Base-by-base conservation (phyloP, 108 stramenopile species). In the Cyclostephanos tholiformis region DNA sequence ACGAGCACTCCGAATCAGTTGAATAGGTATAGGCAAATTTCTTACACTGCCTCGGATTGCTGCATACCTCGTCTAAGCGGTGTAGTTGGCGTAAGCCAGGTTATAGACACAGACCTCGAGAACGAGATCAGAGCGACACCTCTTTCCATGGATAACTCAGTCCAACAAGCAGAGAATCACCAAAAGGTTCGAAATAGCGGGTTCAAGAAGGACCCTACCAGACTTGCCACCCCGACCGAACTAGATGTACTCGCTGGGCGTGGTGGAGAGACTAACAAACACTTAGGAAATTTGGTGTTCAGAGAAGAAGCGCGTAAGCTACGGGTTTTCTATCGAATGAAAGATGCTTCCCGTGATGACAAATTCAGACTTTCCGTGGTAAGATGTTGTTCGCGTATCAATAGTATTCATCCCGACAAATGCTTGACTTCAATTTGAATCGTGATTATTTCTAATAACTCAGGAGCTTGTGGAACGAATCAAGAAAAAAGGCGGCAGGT, bases 201-300 rank as follows among this genome's bases (percentile, higher is more conserved):
- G 17, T 27, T 11, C 7, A 58, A 29, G 57, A 27, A 14, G 29
- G 29, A 58, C 16, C 11, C 30, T 13, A 1, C 41, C 1, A 1
- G 12, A n/a, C n/a, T 58, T 25, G 17, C 11, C 17, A 27, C 29
- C 22, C 61, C 61, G 6, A 43, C 39, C 0, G 38, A 67, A 61
- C 44, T n/a, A 2, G 89, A 89, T 69, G 85, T 90, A 13, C 71
- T 90, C 2, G 82, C 81, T 75, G 89, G 89, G 41, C 66, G 89
- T 32, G 89, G 89, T 19, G 87, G 89, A 4, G 49, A 74, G 39
- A 79, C 84, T 1, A 87, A 87, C 70, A 51, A 64, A 19, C 89
- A 90, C 67, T 50, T 67, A 14, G 89, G 89, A 44, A 90, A 90
- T 66, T 61, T 72, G 23, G 77, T 76, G 85, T 90, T 72, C 63